phyloP scores from a whole-genome alignment of 768 basidiomycete genomes.

The Tulasnella sp. region DNA sequence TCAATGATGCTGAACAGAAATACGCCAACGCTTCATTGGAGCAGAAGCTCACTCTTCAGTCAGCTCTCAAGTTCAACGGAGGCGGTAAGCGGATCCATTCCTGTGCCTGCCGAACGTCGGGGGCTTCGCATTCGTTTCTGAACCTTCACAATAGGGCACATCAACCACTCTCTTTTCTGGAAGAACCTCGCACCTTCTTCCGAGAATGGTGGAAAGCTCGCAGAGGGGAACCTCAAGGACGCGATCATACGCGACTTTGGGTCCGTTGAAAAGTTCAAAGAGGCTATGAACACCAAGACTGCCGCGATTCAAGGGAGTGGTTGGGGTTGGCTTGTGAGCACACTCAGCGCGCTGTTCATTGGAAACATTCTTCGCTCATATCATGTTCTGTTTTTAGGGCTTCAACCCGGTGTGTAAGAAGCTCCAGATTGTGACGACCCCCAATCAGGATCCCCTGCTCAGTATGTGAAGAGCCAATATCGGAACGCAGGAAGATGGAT shows the following conservation, averaged over 20 bases:
- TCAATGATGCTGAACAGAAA: constrained; percentile 87
- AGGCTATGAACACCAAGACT: constrained; percentile 73
- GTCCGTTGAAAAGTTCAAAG: constrained; percentile 77
- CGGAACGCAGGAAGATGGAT: too few relatives aligned
- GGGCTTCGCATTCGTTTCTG: not conserved
- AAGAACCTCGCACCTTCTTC: constrained; percentile 78
- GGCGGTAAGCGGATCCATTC: constrained; percentile 59
- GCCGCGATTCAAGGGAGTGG: constrained; percentile 93
- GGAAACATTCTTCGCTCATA: not conserved
- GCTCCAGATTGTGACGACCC: constrained; percentile 84
- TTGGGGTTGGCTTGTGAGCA: constrained; percentile 90
- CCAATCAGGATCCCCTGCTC: constrained; percentile 92
- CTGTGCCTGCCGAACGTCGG: too few relatives aligned
- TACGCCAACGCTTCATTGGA: constrained; percentile 50
- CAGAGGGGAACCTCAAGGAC: constrained; percentile 56
- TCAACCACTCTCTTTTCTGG: constrained; percentile 97
- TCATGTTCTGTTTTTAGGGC: constrained; percentile 37
- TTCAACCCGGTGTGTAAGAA: constrained; percentile 54
- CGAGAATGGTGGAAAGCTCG: constrained; percentile 52
- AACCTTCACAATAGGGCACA: too few relatives aligned
- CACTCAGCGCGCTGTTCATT: constrained; percentile 7
- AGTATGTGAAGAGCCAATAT: constrained; percentile 31
- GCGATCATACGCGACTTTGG: constrained; percentile 78
- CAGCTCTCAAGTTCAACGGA: constrained; percentile 96
- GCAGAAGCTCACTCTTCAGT: constrained; percentile 73